Conservation (phyloP, 1,284 basidiomycete species). For the Coniferiporia weirii region DNA sequence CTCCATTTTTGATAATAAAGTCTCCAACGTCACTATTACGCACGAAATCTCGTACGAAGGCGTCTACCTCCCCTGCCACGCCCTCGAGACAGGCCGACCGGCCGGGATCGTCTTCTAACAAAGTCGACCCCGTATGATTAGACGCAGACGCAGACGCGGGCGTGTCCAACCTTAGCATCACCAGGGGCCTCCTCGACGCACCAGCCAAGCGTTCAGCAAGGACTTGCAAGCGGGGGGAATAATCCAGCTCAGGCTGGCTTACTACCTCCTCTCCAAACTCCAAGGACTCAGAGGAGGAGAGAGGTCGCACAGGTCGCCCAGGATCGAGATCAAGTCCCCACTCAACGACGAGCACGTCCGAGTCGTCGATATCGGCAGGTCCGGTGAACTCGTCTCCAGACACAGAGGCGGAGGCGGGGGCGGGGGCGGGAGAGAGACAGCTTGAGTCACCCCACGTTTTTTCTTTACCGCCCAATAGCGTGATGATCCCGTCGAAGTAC, state of each 20-base stretch:
- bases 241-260: too few species aligned
- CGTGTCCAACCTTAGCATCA: neutral
- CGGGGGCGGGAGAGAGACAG: neutral
- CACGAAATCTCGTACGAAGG: too few species aligned
- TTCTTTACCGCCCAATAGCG: neutral
- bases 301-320: too few species aligned
- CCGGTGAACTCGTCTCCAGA: neutral
- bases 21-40: too few species aligned
- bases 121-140: too few species aligned
- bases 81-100: too few species aligned
- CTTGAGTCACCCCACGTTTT: neutral
- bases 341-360: constrained; percentile 8
- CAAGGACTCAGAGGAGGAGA: too few species aligned
- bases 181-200: neutral
- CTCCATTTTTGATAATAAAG: too few species aligned
- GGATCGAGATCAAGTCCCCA: constrained; percentile 4
- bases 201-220: neutral
- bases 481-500: neutral
- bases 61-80: too few species aligned
- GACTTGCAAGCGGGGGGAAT: constrained; percentile 4
- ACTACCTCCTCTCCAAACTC: neutral
- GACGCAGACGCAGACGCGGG: neutral
- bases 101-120: too few species aligned
- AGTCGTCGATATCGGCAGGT: neutral
- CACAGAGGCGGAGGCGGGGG: too few species aligned